Percentiles rank a stretch among this genome's conserved stretches.
Evolutionary conservation across 805 yeast genomes (phyloP).

Genomic region (Sugiyamaella boreocaroliniensis): DNA sequence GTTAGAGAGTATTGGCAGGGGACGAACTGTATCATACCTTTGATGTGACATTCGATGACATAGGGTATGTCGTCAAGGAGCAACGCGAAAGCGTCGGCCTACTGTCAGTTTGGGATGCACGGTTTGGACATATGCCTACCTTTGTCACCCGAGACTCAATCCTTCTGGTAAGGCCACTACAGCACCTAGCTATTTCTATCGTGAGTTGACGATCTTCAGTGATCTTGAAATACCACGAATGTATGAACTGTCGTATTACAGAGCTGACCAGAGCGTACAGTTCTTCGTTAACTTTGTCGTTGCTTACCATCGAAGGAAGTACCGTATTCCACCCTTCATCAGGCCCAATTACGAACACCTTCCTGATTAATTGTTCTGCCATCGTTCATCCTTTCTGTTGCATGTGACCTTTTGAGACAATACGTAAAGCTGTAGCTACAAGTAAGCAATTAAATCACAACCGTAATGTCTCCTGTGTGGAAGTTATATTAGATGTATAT

Average conservation of each 20-base stretch:
- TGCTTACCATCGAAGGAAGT: conserved; percentile 35
- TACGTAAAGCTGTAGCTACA: too few species aligned
- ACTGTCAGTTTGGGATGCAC: not conserved
- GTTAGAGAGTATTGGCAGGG: not conserved
- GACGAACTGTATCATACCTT: conserved; percentile 2
- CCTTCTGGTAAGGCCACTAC: conserved; percentile 36
- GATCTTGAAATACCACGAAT: conserved; percentile 39
- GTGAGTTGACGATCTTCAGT: conserved; percentile 39
- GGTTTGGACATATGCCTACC: conserved; percentile 8
- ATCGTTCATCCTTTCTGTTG: not conserved
- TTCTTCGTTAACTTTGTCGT: conserved; percentile 39
- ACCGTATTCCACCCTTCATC: conserved; percentile 18
- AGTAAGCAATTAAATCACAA: not conserved
- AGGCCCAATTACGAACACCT: conserved; percentile 24
- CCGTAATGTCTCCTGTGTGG: too few species aligned
- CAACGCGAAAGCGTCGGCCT: conserved; percentile 33
- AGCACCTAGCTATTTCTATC: conserved; percentile 32
- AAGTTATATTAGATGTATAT: too few species aligned
- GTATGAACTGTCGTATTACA: conserved; percentile 41
- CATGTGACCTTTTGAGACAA: too few species aligned
- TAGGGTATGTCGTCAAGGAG: conserved; percentile 42
- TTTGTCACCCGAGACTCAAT: conserved; percentile 32
- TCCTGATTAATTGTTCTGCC: conserved; percentile 25
- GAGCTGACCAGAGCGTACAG: conserved; percentile 43
- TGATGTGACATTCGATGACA: conserved; percentile 36